A percentile compares a stretch with the other conserved stretches of the same genome.
Conservation (phyloP, 345 rosid genomes). For the Noccaea caerulescens region DNA sequence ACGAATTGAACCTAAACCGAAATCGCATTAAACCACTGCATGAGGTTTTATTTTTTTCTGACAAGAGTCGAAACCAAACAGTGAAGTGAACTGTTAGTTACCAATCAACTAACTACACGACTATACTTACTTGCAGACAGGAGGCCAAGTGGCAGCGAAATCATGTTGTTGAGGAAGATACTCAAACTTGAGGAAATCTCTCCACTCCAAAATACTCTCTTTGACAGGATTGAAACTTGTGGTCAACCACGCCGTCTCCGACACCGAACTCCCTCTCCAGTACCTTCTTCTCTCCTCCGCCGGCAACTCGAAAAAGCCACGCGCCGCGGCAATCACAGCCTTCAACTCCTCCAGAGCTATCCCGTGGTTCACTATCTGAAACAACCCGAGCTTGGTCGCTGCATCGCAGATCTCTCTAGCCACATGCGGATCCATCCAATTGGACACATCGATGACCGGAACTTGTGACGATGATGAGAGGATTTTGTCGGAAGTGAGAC, state of each 20-base stretch:
- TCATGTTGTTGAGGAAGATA: conserved; percentile 35
- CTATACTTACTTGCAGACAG: conserved; percentile 40
- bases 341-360: conserved; percentile 39
- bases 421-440: conserved; percentile 33
- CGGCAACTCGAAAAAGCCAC: conserved; percentile 46
- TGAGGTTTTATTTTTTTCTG: too few relatives aligned
- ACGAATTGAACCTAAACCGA: too few relatives aligned
- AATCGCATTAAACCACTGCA: too few relatives aligned
- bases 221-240: conserved; percentile 43
- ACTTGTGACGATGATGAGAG: conserved; percentile 30
- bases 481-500: conserved; percentile 42
- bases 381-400: conserved; percentile 37
- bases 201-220: conserved; percentile 51
- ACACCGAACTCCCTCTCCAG: conserved; percentile 45
- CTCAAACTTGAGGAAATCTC: conserved; percentile 53
- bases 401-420: conserved; percentile 38
- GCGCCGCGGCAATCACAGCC: conserved; percentile 42
- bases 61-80: not conserved
- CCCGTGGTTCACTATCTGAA: conserved; percentile 47
- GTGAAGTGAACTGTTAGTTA: not conserved
- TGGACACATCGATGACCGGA: conserved; percentile 43
- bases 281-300: conserved; percentile 45
- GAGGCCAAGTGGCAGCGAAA: conserved; percentile 36
- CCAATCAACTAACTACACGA: not conserved
- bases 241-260: conserved; percentile 44